phyloP scores from a whole-genome alignment of 2,329 filamentous ascomycete genomes.

The Acrocalymma vagum region DNA sequence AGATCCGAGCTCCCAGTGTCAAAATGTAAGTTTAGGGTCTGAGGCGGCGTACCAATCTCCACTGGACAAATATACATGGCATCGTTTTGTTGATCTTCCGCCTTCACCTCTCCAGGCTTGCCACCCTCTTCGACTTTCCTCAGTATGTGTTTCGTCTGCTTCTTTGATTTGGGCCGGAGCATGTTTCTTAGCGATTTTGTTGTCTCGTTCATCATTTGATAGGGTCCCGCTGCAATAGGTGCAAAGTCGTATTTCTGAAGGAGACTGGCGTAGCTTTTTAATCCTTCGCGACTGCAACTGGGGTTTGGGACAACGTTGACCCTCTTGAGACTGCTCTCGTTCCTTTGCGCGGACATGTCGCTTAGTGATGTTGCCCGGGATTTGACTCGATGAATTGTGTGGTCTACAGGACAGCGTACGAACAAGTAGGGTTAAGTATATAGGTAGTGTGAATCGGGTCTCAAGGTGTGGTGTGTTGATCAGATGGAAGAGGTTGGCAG shows the following conservation, averaged over 20 bases:
- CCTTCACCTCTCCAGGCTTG: conserved; percentile 60
- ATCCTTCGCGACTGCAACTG: conserved; percentile 50
- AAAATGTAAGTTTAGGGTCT: conserved; percentile 69
- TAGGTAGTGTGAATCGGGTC: too few relatives aligned
- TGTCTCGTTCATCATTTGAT: conserved; percentile 59
- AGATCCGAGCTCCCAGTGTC: conserved; percentile 76
- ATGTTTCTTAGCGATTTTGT: conserved; percentile 27
- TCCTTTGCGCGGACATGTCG: conserved; percentile 12
- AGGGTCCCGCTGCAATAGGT: conserved; percentile 70
- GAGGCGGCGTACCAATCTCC: conserved; percentile 69
- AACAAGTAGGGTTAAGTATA: too few relatives aligned
- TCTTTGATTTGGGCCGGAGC: conserved; percentile 56
- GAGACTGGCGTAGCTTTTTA: conserved; percentile 69
- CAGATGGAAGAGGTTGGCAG: too few relatives aligned
- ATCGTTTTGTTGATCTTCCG: conserved; percentile 74
- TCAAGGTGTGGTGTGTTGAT: too few relatives aligned
- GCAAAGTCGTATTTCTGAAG: conserved; percentile 69
- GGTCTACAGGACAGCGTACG: too few relatives aligned
- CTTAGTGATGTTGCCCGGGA: too few relatives aligned
- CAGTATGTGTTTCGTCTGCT: conserved; percentile 50
- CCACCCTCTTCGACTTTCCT: conserved; percentile 52
- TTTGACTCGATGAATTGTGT: too few relatives aligned
- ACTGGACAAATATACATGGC: conserved; percentile 71
- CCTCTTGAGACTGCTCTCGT: conserved; percentile 22
- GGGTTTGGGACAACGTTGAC: conserved; percentile 34